Conservation (phyloP, 1,139 yeast species). For the Scheffersomyces quercinus region DNA sequence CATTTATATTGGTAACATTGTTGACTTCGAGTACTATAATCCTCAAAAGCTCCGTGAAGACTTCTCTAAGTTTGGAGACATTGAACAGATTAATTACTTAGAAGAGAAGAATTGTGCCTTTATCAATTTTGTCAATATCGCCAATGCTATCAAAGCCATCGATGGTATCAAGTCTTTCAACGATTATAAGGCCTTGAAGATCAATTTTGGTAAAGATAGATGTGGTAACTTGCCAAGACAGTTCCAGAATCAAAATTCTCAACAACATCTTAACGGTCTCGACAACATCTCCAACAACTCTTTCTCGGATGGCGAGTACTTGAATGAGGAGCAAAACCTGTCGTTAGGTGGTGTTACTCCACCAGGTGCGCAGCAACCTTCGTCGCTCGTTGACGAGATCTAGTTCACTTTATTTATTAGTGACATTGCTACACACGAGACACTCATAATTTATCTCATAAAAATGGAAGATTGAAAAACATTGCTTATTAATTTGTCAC, state of each 20-base stretch:
- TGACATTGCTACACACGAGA: not conserved
- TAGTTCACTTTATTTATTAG: not conserved
- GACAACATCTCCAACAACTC: constrained; percentile 20
- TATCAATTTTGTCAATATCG: constrained; percentile 75
- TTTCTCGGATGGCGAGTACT: constrained; percentile 29
- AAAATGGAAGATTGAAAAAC: too few relatives aligned
- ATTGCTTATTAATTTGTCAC: too few relatives aligned
- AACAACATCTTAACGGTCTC: constrained; percentile 16
- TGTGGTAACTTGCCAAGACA: constrained; percentile 82
- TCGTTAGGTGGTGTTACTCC: not conserved
- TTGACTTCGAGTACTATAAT: constrained; percentile 50
- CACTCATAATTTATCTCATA: not conserved
- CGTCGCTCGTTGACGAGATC: not conserved
- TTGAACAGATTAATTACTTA: constrained; percentile 76
- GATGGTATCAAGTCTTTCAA: constrained; percentile 54
- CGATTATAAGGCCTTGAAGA: constrained; percentile 42
- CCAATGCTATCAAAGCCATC: constrained; percentile 82
- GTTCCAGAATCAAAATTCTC: constrained; percentile 29
- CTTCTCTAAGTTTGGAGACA: constrained; percentile 71
- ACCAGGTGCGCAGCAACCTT: not conserved
- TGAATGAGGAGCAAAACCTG: constrained; percentile 20
- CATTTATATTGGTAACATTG: constrained; percentile 75
- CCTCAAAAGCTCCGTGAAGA: constrained; percentile 62
- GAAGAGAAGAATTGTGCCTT: constrained; percentile 83
- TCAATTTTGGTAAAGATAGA: constrained; percentile 86